Evolutionary conservation across 2,329 filamentous ascomycete genomes (phyloP).

Genomic region (Fusarium circinatum): DNA sequence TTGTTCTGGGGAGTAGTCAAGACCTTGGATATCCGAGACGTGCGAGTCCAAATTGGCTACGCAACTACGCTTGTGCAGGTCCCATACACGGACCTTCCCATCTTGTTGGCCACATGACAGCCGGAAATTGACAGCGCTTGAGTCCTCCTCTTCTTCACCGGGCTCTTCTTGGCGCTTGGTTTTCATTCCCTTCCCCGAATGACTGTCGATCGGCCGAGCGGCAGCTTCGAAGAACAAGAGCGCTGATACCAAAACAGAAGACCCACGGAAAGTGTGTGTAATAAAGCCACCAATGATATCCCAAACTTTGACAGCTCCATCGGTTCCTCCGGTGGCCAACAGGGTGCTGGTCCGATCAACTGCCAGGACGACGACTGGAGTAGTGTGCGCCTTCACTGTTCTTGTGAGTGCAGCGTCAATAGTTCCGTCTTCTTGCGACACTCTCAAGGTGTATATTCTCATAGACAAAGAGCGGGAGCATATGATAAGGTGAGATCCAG

Average conservation of each 20-base stretch:
- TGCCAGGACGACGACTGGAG: constrained; percentile 87
- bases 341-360: constrained; percentile 90
- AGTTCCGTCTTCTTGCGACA: constrained; percentile 64
- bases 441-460: constrained; percentile 83
- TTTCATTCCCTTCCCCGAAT: constrained; percentile 51
- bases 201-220: constrained; percentile 49
- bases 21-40: constrained; percentile 88
- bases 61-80: constrained; percentile 83
- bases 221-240: constrained; percentile 89
- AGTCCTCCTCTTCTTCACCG: constrained; percentile 53
- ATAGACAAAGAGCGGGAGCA: constrained; percentile 97
- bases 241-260: constrained; percentile 90
- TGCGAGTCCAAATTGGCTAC: constrained; percentile 87
- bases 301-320: constrained; percentile 96
- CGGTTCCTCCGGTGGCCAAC: constrained; percentile 90
- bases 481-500: constrained; percentile 85
- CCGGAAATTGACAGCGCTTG: constrained; percentile 70
- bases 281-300: constrained; percentile 90
- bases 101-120: constrained; percentile 94
- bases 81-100: constrained; percentile 91
- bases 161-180: constrained; percentile 47
- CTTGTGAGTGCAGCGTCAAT: constrained; percentile 76
- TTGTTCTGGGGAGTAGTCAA: constrained; percentile 82
- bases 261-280: constrained; percentile 94
- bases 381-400: constrained; percentile 88